Evolutionary conservation across 176 grass and related monocot genomes (phyloP).

Genomic region (Avena eriantha): DNA sequence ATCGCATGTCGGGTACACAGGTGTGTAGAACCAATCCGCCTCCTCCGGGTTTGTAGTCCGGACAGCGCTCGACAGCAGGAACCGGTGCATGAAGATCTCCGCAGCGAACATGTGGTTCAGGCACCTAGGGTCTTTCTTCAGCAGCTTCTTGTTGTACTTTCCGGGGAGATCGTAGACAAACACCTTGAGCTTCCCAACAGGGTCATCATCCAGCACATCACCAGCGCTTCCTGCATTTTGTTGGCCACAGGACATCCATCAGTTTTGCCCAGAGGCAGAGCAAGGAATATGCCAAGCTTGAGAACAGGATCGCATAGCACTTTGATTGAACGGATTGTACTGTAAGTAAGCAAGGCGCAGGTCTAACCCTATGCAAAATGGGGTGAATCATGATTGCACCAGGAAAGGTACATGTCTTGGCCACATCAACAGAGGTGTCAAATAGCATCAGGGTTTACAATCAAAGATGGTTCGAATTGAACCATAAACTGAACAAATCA

Average conservation of each 20-base stretch:
- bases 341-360: constrained; percentile 29
- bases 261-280: constrained; percentile 38
- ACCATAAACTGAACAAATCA: background rate
- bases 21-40: constrained; percentile 90
- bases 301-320: constrained; percentile 29
- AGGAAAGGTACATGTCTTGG: background rate
- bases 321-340: constrained; percentile 14
- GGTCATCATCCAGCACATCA: constrained; percentile 85
- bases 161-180: constrained; percentile 81
- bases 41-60: constrained; percentile 81
- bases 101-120: constrained; percentile 94
- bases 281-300: constrained; percentile 43
- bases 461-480: background rate
- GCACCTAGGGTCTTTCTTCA: constrained; percentile 86
- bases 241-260: background rate
- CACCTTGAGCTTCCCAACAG: constrained; percentile 86
- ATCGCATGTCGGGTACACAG: constrained; percentile 86
- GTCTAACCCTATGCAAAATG: constrained; percentile 12
- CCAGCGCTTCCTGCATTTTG: constrained; percentile 78
- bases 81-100: constrained; percentile 91
- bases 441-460: background rate
- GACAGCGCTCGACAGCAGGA: constrained; percentile 78
- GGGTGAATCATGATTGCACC: background rate
- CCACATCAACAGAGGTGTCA: background rate
- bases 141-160: constrained; percentile 87